A percentile compares a stretch with the other conserved stretches of the same genome.
Conservation (phyloP, 345 rosid species). For the Punica granatum region DNA sequence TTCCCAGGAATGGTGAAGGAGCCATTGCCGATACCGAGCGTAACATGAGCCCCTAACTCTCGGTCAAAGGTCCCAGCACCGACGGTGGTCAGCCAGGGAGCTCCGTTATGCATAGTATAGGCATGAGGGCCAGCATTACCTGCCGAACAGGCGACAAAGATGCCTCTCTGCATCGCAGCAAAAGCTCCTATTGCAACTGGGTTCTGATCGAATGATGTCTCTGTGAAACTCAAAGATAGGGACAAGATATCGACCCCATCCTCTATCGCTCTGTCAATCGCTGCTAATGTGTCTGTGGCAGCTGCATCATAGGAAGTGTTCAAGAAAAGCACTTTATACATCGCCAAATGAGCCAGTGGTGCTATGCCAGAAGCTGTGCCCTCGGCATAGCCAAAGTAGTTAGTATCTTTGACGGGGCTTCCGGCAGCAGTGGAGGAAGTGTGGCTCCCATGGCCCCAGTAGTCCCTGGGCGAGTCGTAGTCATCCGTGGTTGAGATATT, state of each 20-base stretch:
- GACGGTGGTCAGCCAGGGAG: constrained; percentile 38
- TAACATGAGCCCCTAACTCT: constrained; percentile 19
- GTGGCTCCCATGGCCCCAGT: constrained; percentile 41
- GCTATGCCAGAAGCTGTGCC: constrained; percentile 39
- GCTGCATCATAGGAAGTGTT: constrained; percentile 17
- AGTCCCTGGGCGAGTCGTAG: constrained; percentile 49
- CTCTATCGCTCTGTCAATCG: constrained; percentile 45
- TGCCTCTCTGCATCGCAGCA: constrained; percentile 41
- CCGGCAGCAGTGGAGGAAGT: constrained; percentile 45
- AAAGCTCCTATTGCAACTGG: constrained; percentile 50
- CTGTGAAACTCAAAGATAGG: constrained; percentile 23
- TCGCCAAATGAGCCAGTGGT: constrained; percentile 45
- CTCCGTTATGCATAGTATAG: constrained; percentile 30
- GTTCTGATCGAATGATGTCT: constrained; percentile 34
- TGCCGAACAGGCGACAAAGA: constrained; percentile 41
- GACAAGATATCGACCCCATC: constrained; percentile 48
- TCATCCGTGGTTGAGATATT: constrained; percentile 26
- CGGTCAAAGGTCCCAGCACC: constrained; percentile 36
- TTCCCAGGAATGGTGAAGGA: constrained; percentile 18
- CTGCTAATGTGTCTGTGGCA: constrained; percentile 36
- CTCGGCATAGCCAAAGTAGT: constrained; percentile 43
- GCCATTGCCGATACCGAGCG: constrained; percentile 14
- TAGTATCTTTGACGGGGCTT: constrained; percentile 17
- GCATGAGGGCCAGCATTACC: constrained; percentile 37
- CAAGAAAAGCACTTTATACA: constrained; percentile 38